A percentile compares a stretch with the other conserved stretches of the same genome.
phyloP scores from a whole-genome alignment of 306 rosid species.

The Malus orientalis region DNA sequence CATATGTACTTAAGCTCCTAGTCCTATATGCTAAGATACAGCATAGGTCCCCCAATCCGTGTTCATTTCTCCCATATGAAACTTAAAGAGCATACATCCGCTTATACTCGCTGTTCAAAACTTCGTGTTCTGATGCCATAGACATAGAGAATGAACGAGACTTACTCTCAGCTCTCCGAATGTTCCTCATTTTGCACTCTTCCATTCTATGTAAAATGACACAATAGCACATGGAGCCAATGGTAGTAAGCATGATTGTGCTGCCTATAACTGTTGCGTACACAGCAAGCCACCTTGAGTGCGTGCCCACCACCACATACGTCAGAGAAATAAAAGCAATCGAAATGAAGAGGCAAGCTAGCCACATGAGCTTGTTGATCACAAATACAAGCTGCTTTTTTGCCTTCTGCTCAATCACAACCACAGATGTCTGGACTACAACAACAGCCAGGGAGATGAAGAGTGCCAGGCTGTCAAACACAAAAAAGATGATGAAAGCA shows the following conservation, averaged over 20 bases:
- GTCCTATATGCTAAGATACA: neutral
- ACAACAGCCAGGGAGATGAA: conserved; percentile 97
- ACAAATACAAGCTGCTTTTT: conserved; percentile 92
- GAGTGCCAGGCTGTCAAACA: conserved; percentile 84
- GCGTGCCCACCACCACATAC: conserved; percentile 79
- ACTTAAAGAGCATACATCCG: conserved; percentile 86
- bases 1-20: neutral
- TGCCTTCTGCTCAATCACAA: conserved; percentile 84
- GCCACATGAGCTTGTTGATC: conserved; percentile 97
- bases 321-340: conserved; percentile 86
- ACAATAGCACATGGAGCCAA: conserved; percentile 96
- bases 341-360: conserved; percentile 93
- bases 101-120: conserved; percentile 76
- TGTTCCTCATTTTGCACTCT: conserved; percentile 57
- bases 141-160: conserved; percentile 65
- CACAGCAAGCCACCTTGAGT: conserved; percentile 76
- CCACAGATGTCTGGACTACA: conserved; percentile 93
- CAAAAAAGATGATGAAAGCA: conserved; percentile 62
- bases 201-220: conserved; percentile 80
- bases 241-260: conserved; percentile 86
- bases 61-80: neutral
- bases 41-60: neutral
- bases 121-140: conserved; percentile 69
- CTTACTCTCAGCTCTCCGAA: conserved; percentile 44
- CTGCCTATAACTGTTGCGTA: conserved; percentile 76